These are phyloP conservation scores for Vigna reflexopilosa DNA, from an alignment of 306 rosid species.

Conservation along the genomic window DNA sequence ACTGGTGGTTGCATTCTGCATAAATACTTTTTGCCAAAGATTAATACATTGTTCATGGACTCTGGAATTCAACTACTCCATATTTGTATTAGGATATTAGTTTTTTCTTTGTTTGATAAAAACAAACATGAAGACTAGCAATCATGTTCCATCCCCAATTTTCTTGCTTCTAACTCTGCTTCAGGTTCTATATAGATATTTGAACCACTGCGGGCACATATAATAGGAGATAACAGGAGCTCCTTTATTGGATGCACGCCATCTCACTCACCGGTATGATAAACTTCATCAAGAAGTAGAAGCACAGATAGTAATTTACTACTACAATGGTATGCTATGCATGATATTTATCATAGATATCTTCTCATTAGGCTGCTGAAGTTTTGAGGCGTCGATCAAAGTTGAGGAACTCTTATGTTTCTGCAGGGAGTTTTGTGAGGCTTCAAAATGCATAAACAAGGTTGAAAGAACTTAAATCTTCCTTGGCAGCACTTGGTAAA, in stretches of 20 bases:
- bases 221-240: slow-evolving; percentile 65
- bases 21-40: slow-evolving; percentile 1
- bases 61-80: slow-evolving; percentile 4
- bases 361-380: slow-evolving; percentile 80
- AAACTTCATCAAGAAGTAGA: slow-evolving; percentile 86
- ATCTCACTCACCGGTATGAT: slow-evolving; percentile 81
- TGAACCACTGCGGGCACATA: slow-evolving; percentile 80
- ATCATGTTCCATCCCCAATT: background rate
- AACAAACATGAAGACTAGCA: slow-evolving; percentile 5
- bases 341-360: slow-evolving; percentile 48
- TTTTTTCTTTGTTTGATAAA: slow-evolving; percentile 3
- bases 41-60: slow-evolving; percentile 3
- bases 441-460: slow-evolving; percentile 87
- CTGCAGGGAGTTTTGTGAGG: slow-evolving; percentile 74
- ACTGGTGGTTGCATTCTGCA: slow-evolving; percentile 13
- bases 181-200: slow-evolving; percentile 75
- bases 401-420: slow-evolving; percentile 71
- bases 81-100: slow-evolving; percentile 5
- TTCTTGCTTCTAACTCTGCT: slow-evolving; percentile 57
- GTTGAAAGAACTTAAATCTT: slow-evolving; percentile 81
- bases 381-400: slow-evolving; percentile 90
- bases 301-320: slow-evolving; percentile 69
- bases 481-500: slow-evolving; percentile 80
- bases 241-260: slow-evolving; percentile 97
- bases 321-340: slow-evolving; percentile 39